Evolutionary conservation across 495 filamentous ascomycete species (phyloP).

Genomic region (Gamarada debralockiae): DNA sequence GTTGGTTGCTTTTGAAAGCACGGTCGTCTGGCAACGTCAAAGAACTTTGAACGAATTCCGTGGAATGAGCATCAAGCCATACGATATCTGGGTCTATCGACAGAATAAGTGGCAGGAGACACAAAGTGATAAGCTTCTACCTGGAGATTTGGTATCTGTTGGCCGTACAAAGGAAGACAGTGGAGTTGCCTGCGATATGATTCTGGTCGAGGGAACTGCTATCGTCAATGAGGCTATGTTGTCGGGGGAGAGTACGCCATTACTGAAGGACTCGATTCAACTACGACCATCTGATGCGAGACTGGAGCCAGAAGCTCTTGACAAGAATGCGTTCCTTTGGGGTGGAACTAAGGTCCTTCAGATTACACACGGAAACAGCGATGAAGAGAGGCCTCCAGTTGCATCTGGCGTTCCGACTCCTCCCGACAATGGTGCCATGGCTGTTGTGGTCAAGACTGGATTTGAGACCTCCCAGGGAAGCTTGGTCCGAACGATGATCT

Average conservation of each 20-base stretch:
- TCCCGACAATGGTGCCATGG: slow-evolving; percentile 91
- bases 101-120: slow-evolving; percentile 83
- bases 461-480: slow-evolving; percentile 99
- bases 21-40: slow-evolving; percentile 98
- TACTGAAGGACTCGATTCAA: slow-evolving; percentile 94
- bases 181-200: slow-evolving; percentile 95
- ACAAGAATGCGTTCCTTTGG: slow-evolving; percentile 95
- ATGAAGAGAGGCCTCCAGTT: slow-evolving; percentile 62
- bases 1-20: slow-evolving; percentile 96
- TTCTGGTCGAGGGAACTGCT: slow-evolving; percentile 87
- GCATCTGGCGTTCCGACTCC: slow-evolving; percentile 67
- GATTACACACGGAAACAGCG: slow-evolving; percentile 78
- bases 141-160: slow-evolving; percentile 94
- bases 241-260: slow-evolving; percentile 93
- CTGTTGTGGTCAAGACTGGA: slow-evolving; percentile 92
- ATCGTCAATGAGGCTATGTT: slow-evolving; percentile 99
- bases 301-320: slow-evolving; percentile 85
- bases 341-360: slow-evolving; percentile 98
- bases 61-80: slow-evolving; percentile 98
- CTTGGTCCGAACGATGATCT: slow-evolving; percentile 98
- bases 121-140: slow-evolving; percentile 88
- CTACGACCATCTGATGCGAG: slow-evolving; percentile 79
- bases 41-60: slow-evolving; percentile 96
- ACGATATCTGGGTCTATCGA: slow-evolving; percentile 86
- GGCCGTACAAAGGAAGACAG: slow-evolving; percentile 95